Conservation (phyloP, 169 alveolate species). For the Neospora caninum region DNA sequence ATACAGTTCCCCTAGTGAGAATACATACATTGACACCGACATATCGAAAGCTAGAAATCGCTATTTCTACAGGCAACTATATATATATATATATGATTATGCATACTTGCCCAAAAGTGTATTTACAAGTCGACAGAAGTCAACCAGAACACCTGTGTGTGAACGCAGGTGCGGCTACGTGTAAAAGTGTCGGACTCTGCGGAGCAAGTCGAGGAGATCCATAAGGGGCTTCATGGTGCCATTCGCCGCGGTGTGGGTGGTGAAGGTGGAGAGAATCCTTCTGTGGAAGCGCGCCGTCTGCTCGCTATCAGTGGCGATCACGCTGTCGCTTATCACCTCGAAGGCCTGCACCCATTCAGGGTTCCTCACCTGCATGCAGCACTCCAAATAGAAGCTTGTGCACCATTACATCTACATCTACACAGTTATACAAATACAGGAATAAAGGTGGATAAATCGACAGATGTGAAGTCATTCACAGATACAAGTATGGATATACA, state of each 20-base stretch:
- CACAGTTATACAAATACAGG: background rate
- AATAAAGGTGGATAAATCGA: no score
- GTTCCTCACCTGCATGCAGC: background rate
- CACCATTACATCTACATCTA: background rate
- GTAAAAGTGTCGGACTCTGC: background rate
- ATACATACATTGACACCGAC: no score
- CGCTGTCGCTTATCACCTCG: background rate
- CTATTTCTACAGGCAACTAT: no score
- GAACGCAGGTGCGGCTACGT: background rate
- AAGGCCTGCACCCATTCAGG: constrained; percentile 26
- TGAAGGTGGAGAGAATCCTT: constrained; percentile 10
- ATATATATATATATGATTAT: background rate
- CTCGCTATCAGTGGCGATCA: background rate
- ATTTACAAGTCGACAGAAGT: no score
- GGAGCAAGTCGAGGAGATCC: background rate
- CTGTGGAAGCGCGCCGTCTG: background rate
- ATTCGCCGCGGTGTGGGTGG: background rate
- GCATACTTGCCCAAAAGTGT: background rate
- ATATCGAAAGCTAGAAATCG: no score
- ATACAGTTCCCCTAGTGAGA: no score
- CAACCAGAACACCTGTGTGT: background rate
- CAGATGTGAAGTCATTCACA: no score
- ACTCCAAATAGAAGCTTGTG: background rate
- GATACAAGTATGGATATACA: no score
- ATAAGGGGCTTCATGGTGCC: background rate